Evolutionary conservation across 306 rosid species (phyloP).

Genomic region (Canavalia gladiata): DNA sequence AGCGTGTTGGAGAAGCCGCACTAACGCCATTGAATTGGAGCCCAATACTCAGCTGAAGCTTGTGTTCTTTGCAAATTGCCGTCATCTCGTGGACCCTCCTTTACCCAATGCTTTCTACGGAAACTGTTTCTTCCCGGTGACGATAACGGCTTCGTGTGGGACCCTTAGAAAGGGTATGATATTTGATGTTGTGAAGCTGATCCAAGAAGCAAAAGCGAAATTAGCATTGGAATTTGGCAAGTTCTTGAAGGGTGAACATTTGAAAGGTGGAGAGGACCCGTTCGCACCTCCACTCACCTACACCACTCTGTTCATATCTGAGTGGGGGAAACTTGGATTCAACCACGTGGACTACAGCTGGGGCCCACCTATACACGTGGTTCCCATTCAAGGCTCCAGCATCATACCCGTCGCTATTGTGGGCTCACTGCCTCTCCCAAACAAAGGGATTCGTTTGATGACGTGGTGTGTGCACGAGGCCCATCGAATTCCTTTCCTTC

Average conservation of each 20-base stretch:
- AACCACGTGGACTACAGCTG: constrained; percentile 72
- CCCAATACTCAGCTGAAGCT: constrained; percentile 48
- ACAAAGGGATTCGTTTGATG: constrained; percentile 69
- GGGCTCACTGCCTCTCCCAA: constrained; percentile 60
- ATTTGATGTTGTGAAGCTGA: constrained; percentile 62
- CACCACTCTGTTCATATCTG: constrained; percentile 69
- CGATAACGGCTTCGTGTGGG: constrained; percentile 49
- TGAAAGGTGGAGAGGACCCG: constrained; percentile 56
- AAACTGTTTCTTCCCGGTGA: constrained; percentile 82
- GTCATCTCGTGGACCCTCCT: constrained; percentile 70
- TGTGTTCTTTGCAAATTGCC: constrained; percentile 83
- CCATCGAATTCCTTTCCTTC: constrained; percentile 61
- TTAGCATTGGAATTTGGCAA: constrained; percentile 58
- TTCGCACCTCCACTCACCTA: constrained; percentile 66
- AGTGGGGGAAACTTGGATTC: constrained; percentile 86
- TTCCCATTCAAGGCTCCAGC: constrained; percentile 70
- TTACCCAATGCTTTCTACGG: constrained; percentile 85
- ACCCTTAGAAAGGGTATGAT: constrained; percentile 37
- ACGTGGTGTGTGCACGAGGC: constrained; percentile 74
- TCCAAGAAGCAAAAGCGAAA: constrained; percentile 67
- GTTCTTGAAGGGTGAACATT: constrained; percentile 57
- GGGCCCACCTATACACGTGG: constrained; percentile 74
- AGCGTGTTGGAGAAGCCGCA: constrained; percentile 66
- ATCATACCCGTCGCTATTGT: constrained; percentile 70
- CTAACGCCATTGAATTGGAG: constrained; percentile 52